phyloP scores from a whole-genome alignment of 495 filamentous ascomycete genomes.

The Lepraria neglecta region DNA sequence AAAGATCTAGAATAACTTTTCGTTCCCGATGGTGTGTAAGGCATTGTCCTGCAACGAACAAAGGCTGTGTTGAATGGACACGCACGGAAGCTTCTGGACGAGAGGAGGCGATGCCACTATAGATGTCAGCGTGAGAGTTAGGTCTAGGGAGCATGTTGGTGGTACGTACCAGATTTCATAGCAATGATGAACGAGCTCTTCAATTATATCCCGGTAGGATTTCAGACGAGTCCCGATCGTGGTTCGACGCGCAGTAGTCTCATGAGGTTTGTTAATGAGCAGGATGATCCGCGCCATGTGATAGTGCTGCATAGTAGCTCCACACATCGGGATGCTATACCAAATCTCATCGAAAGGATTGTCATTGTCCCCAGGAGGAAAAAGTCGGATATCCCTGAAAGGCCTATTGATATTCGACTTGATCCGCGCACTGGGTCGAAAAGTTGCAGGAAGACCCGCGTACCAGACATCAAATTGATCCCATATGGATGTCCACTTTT shows the following conservation, averaged over 20 bases:
- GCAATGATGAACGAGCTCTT: conserved; percentile 50
- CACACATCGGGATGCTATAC: conserved; percentile 58
- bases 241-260: conserved; percentile 45
- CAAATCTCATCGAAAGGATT: conserved; percentile 52
- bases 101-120: conserved; percentile 46
- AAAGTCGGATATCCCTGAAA: conserved; percentile 13
- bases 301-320: conserved; percentile 58
- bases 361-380: conserved; percentile 31
- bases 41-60: conserved; percentile 58
- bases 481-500: conserved; percentile 51
- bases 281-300: conserved; percentile 60
- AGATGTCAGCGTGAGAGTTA: neutral
- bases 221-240: conserved; percentile 47
- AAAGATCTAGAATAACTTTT: conserved; percentile 43
- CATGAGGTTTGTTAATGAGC: conserved; percentile 55
- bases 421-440: conserved; percentile 46
- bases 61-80: conserved; percentile 54
- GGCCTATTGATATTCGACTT: conserved; percentile 12
- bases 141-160: neutral
- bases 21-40: conserved; percentile 47
- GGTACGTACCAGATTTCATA: conserved; percentile 42
- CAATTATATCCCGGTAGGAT: conserved; percentile 48
- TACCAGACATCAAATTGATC: conserved; percentile 55
- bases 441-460: conserved; percentile 51
- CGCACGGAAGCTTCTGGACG: conserved; percentile 50